Evolutionary conservation across 768 basidiomycete genomes (phyloP).

Genomic region (Calocybe indica): DNA sequence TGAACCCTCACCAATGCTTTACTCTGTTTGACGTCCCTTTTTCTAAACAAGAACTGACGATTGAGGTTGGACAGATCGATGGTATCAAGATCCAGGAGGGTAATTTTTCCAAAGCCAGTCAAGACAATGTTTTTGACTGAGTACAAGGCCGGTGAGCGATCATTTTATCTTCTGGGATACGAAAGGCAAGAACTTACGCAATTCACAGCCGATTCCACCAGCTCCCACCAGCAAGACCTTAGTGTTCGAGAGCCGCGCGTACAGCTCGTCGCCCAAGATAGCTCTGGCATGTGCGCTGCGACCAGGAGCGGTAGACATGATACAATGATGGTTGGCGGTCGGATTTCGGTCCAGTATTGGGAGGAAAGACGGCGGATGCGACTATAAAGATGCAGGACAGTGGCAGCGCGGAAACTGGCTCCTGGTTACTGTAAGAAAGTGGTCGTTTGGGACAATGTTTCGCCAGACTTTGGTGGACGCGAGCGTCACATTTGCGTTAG

Average conservation of each 20-base stretch:
- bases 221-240: conserved; percentile 89
- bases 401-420: no score
- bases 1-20: conserved; percentile 71
- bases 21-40: conserved; percentile 95
- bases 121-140: conserved; percentile 94
- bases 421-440: no score
- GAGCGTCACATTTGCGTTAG: no score
- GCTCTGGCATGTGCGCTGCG: conserved; percentile 64
- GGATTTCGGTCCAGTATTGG: no score
- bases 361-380: no score
- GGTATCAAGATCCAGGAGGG: conserved; percentile 92
- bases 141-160: not conserved
- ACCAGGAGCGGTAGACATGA: conserved; percentile 42
- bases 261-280: conserved; percentile 74
- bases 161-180: not conserved
- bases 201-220: conserved; percentile 96
- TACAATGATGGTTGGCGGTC: no score
- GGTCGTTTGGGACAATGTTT: no score
- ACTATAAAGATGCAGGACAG: no score
- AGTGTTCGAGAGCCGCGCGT: conserved; percentile 50
- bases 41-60: conserved; percentile 92
- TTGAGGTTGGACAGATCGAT: conserved; percentile 98
- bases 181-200: conserved; percentile 46
- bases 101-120: conserved; percentile 89
- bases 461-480: no score